Conservation (phyloP, 345 rosid species). For the Kernera saxatilis region DNA sequence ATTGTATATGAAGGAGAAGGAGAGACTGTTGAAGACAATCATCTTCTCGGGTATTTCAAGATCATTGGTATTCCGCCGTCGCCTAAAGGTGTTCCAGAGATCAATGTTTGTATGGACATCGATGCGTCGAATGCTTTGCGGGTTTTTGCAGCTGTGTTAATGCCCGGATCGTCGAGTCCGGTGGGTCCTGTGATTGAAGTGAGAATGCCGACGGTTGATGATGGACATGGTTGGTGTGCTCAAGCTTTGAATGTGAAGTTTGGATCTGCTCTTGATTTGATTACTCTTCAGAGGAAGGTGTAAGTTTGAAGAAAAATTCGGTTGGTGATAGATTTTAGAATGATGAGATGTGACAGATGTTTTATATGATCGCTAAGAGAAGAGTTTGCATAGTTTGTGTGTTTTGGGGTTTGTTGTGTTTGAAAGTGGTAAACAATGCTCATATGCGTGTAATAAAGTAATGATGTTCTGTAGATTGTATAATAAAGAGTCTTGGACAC, state of each 20-base stretch:
- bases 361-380: background rate
- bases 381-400: background rate
- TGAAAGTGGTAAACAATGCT: background rate
- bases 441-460: background rate
- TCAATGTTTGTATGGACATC: slow-evolving; percentile 84
- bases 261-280: slow-evolving; percentile 54
- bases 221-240: slow-evolving; percentile 84
- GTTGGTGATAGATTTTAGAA: background rate
- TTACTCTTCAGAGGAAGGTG: slow-evolving; percentile 53
- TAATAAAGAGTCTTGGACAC: background rate
- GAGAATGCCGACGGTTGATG: slow-evolving; percentile 87
- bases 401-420: background rate
- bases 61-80: slow-evolving; percentile 61
- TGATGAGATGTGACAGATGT: background rate
- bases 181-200: slow-evolving; percentile 71
- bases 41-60: slow-evolving; percentile 86
- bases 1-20: slow-evolving; percentile 84
- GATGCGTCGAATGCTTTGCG: slow-evolving; percentile 63
- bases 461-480: background rate
- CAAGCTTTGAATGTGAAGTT: slow-evolving; percentile 53
- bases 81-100: slow-evolving; percentile 74
- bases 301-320: background rate
- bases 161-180: slow-evolving; percentile 57
- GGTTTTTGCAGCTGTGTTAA: slow-evolving; percentile 58
- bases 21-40: slow-evolving; percentile 54